Evolutionary conservation across 345 rosid species (phyloP).

Genomic region (Turnera subulata): DNA sequence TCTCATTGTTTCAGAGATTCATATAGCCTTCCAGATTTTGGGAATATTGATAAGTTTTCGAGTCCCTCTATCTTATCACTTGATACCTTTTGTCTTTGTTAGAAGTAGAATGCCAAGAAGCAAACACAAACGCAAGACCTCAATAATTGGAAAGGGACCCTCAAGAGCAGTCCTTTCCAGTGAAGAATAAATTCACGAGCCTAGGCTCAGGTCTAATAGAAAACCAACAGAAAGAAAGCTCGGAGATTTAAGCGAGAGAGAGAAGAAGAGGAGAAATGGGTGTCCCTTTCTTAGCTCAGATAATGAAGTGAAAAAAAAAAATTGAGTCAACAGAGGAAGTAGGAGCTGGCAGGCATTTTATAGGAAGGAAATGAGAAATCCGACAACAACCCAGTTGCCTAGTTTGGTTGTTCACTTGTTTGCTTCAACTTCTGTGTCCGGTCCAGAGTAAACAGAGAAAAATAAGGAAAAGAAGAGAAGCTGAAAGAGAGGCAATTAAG

Average conservation of each 20-base stretch:
- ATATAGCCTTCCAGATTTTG: slow-evolving; percentile 31
- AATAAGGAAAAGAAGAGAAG: slow-evolving; percentile 7
- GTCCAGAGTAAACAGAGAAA: slow-evolving; percentile 20
- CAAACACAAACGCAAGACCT: slow-evolving; percentile 4
- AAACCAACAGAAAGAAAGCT: slow-evolving; percentile 1
- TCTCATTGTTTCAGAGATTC: slow-evolving; percentile 74
- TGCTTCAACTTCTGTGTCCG: slow-evolving; percentile 10
- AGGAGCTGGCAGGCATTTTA: slow-evolving; percentile 32
- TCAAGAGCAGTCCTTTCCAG: slow-evolving; percentile 7
- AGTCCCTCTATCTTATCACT: slow-evolving; percentile 1
- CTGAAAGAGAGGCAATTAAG: slow-evolving; percentile 22
- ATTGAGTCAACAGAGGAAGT: slow-evolving; percentile 19
- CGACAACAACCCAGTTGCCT: slow-evolving; percentile 22
- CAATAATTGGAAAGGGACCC: slow-evolving; percentile 10
- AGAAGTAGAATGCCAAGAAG: slow-evolving; percentile 7
- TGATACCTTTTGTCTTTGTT: slow-evolving; percentile 14
- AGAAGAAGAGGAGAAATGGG: slow-evolving; percentile 19
- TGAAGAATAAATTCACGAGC: slow-evolving; percentile 4
- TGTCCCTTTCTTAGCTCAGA: slow-evolving; percentile 24
- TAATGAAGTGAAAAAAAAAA: slow-evolving; percentile 27
- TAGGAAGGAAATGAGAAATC: slow-evolving; percentile 13
- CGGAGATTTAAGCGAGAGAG: slow-evolving; percentile 4
- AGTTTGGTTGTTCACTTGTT: slow-evolving; percentile 1
- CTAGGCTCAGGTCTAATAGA: slow-evolving; percentile 6
- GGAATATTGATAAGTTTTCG: slow-evolving; percentile 9